A percentile compares a stretch with the other conserved stretches of the same genome.
Evolutionary conservation across 2,329 filamentous ascomycete genomes (phyloP).

Genomic region (Cladobotryum protrusum): DNA sequence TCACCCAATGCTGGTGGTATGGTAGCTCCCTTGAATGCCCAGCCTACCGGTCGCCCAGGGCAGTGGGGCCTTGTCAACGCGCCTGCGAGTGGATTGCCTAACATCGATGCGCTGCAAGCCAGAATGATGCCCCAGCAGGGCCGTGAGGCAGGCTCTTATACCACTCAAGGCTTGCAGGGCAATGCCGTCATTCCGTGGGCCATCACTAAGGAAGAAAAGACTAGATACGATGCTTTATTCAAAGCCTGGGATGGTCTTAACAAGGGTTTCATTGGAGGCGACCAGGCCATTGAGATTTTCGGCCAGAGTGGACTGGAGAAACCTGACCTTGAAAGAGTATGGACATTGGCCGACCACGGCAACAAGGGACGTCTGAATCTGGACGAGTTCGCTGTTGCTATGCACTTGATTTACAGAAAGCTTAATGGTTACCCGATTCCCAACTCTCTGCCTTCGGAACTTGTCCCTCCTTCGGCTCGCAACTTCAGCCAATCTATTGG

Average conservation of each 20-base stretch:
- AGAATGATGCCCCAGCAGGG: constrained; percentile 97
- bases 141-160: constrained; percentile 75
- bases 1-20: constrained; percentile 45
- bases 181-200: constrained; percentile 98
- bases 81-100: constrained; percentile 80
- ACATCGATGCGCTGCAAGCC: constrained; percentile 85
- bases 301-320: constrained; percentile 92
- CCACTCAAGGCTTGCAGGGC: constrained; percentile 78
- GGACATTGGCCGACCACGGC: constrained; percentile 89
- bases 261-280: constrained; percentile 87
- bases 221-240: constrained; percentile 91
- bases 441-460: constrained; percentile 78
- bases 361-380: constrained; percentile 93
- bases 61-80: constrained; percentile 99
- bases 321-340: constrained; percentile 81
- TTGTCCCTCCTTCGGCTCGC: constrained; percentile 88
- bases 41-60: constrained; percentile 86
- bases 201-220: constrained; percentile 98
- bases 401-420: constrained; percentile 98
- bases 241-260: constrained; percentile 92
- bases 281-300: constrained; percentile 93
- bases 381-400: constrained; percentile 95
- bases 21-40: constrained; percentile 69
- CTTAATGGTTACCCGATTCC: constrained; percentile 93
- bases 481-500: constrained; percentile 92